These are phyloP conservation scores for Vaccinium macrocarpon DNA, from an alignment of 148 eudicot species.

Conservation along the genomic window DNA sequence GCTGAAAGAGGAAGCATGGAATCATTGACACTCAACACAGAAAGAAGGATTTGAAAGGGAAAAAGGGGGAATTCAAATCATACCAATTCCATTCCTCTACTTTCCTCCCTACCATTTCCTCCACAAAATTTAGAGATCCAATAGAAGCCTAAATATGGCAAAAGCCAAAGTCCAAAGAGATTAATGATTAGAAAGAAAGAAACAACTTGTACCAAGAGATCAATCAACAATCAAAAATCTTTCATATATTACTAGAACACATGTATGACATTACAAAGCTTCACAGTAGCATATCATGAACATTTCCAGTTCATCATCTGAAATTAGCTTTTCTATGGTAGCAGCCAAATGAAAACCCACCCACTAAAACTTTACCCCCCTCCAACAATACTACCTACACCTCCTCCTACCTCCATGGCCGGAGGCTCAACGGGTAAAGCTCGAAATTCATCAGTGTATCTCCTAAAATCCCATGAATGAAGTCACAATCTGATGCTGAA, in stretches of 20 bases:
- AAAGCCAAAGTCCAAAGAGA: too few species aligned
- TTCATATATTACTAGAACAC: slow-evolving; percentile 17
- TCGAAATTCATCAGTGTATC: background rate
- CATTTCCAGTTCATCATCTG: slow-evolving; percentile 17
- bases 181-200: background rate
- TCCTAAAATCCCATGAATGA: background rate
- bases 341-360: background rate
- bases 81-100: background rate
- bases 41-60: background rate
- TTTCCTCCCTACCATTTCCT: background rate
- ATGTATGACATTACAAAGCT: slow-evolving; percentile 18
- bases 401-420: slow-evolving; percentile 10
- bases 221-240: slow-evolving; percentile 18
- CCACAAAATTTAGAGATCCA: background rate
- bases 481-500: background rate
- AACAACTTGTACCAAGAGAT: background rate
- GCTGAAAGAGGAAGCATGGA: slow-evolving; percentile 6
- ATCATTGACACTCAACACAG: background rate
- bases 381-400: background rate
- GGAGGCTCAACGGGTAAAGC: slow-evolving; percentile 7
- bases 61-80: background rate
- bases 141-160: too few species aligned
- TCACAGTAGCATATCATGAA: slow-evolving; percentile 20
- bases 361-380: slow-evolving; percentile 13
- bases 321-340: slow-evolving; percentile 21